Evolutionary conservation across 371 early-diverging fungal species (phyloP), one percentile per base, ranked within the genome.

Genomic region (Lichtheimia hyalospora): DNA sequence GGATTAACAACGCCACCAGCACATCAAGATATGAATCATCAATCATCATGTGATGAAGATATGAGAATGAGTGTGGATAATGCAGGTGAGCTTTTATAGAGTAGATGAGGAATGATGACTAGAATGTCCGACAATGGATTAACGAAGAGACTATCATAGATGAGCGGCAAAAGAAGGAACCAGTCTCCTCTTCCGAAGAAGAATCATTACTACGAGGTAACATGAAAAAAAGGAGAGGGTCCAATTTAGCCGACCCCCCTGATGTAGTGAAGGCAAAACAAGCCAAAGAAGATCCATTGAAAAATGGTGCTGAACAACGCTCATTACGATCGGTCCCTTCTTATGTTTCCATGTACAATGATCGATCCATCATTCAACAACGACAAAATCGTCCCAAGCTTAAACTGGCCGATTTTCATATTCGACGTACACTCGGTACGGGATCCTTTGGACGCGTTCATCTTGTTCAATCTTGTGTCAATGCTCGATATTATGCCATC

Each of bases 401-500:
- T 41, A 81, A 80, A 62, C 70, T 92, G 40, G 73, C 75, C 24
- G 89, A 91, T 58, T 91, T 90, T 61, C 81, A 83, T 58, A 73
- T 91, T 57, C 75, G 84, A 53, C 84, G 91, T 28, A 92, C 92
- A 13, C 62, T 99, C 20, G 99, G 99, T 13, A 96, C 97, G 0
- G 99, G 99, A 12, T 96, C 98, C 8, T 99, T 99, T 83, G 99
- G 99, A 20, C 91, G 98, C 20, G 99, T 99, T 44, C 96, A 95
- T 74, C 83, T 99, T 21, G 95, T 91, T 16, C 88, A 85, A 52
- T 84, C 85, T 51, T 85, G 87, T 58, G 75, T 77, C 61, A 92
- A 89, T 54, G 84, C 81, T 21, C 84, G 89, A 40, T 94, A 87
- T 81, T 96, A 93, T 71, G 99, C 99, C 1, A 92, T 99, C 84